Evolutionary conservation across 805 yeast species (phyloP).

Genomic region (Starmerella apicola): DNA sequence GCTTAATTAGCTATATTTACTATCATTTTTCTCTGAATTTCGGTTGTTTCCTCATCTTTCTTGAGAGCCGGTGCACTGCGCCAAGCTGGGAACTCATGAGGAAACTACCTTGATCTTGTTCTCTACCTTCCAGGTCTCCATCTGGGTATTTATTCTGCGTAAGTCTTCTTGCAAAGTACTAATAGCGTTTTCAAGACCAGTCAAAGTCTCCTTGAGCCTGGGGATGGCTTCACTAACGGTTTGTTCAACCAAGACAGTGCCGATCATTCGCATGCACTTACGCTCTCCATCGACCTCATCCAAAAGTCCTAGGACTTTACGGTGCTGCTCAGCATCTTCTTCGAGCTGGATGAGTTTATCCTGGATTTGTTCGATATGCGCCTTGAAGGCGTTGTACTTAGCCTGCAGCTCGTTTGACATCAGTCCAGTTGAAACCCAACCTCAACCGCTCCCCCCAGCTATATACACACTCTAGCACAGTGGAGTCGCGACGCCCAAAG

Average conservation of each 20-base stretch:
- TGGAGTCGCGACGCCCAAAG: too few species aligned
- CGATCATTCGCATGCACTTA: constrained; percentile 84
- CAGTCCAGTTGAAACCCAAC: too few species aligned
- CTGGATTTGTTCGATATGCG: constrained; percentile 26
- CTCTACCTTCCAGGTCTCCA: constrained; percentile 39
- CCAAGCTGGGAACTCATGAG: too few species aligned
- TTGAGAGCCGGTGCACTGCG: too few species aligned
- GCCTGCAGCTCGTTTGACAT: constrained; percentile 24
- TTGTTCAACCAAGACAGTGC: constrained; percentile 80
- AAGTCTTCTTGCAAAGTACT: constrained; percentile 32
- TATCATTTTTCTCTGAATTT: too few species aligned
- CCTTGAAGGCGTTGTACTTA: constrained; percentile 32
- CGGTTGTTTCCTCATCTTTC: too few species aligned
- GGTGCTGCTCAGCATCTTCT: constrained; percentile 33
- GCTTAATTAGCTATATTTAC: too few species aligned
- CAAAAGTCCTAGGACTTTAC: constrained; percentile 49
- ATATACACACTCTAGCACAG: too few species aligned
- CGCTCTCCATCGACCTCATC: constrained; percentile 42
- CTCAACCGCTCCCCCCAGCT: too few species aligned
- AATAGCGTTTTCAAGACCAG: constrained; percentile 35
- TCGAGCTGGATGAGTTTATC: constrained; percentile 32
- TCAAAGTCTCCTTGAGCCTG: constrained; percentile 43
- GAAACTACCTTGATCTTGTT: constrained; percentile 39
- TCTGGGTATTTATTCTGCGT: constrained; percentile 31
- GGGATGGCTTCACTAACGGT: constrained; percentile 65